Conservation (phyloP, 1,284 basidiomycete species). For the Apiotrichum sp. region DNA sequence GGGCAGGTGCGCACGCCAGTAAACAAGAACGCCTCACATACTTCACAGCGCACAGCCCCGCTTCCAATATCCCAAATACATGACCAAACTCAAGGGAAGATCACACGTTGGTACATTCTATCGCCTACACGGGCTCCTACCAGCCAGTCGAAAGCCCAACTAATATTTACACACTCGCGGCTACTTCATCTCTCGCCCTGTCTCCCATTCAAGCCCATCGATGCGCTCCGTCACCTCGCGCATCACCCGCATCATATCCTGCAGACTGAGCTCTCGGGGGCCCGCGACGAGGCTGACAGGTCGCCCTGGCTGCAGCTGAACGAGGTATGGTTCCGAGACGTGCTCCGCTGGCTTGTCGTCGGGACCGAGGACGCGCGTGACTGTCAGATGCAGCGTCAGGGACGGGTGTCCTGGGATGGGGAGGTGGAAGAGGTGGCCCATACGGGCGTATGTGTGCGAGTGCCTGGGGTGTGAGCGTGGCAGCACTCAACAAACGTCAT, state of each 20-base stretch:
- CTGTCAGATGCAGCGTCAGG: constrained; percentile 28
- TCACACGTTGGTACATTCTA: no score
- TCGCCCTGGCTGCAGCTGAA: constrained; percentile 31
- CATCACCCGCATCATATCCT: constrained; percentile 33
- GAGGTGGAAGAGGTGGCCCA: constrained; percentile 35
- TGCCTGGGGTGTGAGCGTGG: constrained; percentile 18
- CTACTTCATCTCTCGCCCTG: constrained; percentile 9
- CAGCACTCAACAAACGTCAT: neutral
- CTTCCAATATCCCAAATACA: no score
- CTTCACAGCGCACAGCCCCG: no score
- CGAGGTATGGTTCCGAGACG: constrained; percentile 30
- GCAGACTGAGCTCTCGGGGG: constrained; percentile 23
- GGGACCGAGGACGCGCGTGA: constrained; percentile 21
- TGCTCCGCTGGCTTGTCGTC: constrained; percentile 3
- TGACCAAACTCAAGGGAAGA: no score
- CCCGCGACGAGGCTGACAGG: constrained; percentile 27
- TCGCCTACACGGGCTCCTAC: no score
- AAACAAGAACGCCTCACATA: no score
- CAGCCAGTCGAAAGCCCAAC: neutral
- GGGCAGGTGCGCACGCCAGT: no score
- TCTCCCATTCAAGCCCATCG: constrained; percentile 37
- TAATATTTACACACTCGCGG: no score
- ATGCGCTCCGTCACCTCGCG: constrained; percentile 24
- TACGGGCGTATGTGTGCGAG: constrained; percentile 29
- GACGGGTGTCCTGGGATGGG: constrained; percentile 24